Evolutionary conservation across 768 basidiomycete genomes (phyloP).

Genomic region (Fibroporia radiculosa): DNA sequence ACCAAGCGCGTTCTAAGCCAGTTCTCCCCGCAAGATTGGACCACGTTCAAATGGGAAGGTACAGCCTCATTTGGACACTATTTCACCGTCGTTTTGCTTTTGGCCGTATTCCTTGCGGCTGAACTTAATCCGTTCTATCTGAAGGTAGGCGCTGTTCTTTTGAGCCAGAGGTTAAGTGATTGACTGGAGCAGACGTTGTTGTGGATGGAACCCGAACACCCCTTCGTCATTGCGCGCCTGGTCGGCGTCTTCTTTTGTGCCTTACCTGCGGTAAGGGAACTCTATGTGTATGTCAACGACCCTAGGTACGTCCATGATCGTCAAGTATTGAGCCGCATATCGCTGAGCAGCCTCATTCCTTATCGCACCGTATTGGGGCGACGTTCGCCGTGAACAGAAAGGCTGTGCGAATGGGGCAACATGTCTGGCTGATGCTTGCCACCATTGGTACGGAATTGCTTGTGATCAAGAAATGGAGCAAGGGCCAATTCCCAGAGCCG

Average conservation of each 20-base stretch:
- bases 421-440: slow-evolving; percentile 79
- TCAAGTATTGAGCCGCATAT: no score
- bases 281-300: slow-evolving; percentile 78
- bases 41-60: slow-evolving; percentile 80
- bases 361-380: no score
- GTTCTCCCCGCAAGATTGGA: slow-evolving; percentile 84
- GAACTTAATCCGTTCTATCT: slow-evolving; percentile 87
- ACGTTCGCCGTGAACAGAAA: slow-evolving; percentile 36
- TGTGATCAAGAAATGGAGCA: slow-evolving; percentile 77
- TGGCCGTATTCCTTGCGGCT: slow-evolving; percentile 74
- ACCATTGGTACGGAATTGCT: slow-evolving; percentile 80
- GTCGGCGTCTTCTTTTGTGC: slow-evolving; percentile 78
- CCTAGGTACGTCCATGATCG: slow-evolving; percentile 61
- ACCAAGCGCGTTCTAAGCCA: slow-evolving; percentile 74
- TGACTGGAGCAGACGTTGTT: slow-evolving; percentile 41
- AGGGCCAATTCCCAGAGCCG: slow-evolving; percentile 59
- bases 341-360: no score
- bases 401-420: slow-evolving; percentile 85
- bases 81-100: slow-evolving; percentile 62
- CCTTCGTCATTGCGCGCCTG: slow-evolving; percentile 65
- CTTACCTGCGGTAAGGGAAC: slow-evolving; percentile 78
- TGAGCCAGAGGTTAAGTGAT: background rate
- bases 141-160: slow-evolving; percentile 41
- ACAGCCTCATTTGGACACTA: slow-evolving; percentile 71
- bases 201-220: slow-evolving; percentile 91